Evolutionary conservation across 208 protist genomes (phyloP), one percentile per base, ranked within the genome.

Genomic region (Wallacemonas sp.): DNA sequence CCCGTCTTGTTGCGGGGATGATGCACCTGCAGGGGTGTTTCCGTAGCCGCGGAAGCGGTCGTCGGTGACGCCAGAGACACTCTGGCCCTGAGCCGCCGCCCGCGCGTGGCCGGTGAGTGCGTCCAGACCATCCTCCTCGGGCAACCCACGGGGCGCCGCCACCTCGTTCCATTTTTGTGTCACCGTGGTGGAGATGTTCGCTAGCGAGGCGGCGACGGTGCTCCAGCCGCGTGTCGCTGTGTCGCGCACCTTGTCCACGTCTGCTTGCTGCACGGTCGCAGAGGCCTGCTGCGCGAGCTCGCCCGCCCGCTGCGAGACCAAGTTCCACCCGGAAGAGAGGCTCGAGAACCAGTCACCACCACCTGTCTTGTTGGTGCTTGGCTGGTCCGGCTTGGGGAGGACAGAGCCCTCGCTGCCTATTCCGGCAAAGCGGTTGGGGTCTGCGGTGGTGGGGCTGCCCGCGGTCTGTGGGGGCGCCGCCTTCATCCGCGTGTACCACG

Each of bases 401-500:
- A 42, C 44, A 13, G 60, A 54, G n/a, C 41, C 32, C 10, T 26
- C 12, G 60, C 60, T 65, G 3, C 85, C 79, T 42, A 91, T 78
- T 8, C 83, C 89, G 8, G 21, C 67, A 54, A 94, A 90, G 13
- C 79, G 78, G 26, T 48, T 63, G 38, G 36, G 17, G 24, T 44
- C 24, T 71, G 83, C 58, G 80, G 74, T 59, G 62, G 79, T 27
- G 84, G 83, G 1, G 79, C 77, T 42, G 44, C 71, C 46, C 55
- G 69, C 12, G 67, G 57, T 26, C 32, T 68, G 0, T 41, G 22
- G 3, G 32, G 48, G n/a, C 34, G 66, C 34, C 24, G 68, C 29
- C 63, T 79, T 63, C 69, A 89, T 64, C 1, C 77, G 71, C 17
- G 53, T 66, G 67, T 92, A 92, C 91, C 91, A 96, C 52, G 81